Evolutionary conservation across 2,329 filamentous ascomycete species (phyloP), one percentile per base, ranked within the genome.

Genomic region (Botrytis sinoallii): DNA sequence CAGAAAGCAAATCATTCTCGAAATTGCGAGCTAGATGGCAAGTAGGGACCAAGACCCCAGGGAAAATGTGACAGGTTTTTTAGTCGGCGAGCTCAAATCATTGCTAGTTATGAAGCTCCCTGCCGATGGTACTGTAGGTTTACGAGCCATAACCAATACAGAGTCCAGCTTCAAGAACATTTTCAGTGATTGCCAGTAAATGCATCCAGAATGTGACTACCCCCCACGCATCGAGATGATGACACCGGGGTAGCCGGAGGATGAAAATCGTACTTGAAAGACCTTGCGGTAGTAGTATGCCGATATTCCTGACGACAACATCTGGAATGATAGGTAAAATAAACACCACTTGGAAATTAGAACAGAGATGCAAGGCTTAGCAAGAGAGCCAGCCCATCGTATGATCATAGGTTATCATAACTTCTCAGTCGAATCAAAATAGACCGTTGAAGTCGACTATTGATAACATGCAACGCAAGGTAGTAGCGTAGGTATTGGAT

Each of bases 381-480:
- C 25, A 42, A 64, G 25, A n/a, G 60, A 64, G 22, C 60, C 14
- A 42, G 38, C 38, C 25, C 38, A 64, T 42, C 6, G 60, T 44
- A 64, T 42, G 22, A 63, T 42, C 14, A 63, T 14, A 25, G n/a
- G n/a, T 38, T 25, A 63, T 63, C 25, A 9, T 29, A 38, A 63
- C 16, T 63, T 16, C 14, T 42, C 7, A 29, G 60, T 42, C 6
- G 38, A 42, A 63, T 63, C 38, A 20, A 29, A 40, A 42, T 65
- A n/a, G n/a, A 65, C 29, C 46, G 20, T 32, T 22, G 22, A 65
- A 4, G 16, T 8, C 9, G 16, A 65, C 16, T 32, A 46, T 65
- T 25, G 61, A 65, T 46, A 65, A 46, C 9, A 65, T 65, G n/a
- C n/a, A 65, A 65, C 40, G n/a, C 40, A 46, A 46, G 61, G 61